phyloP scores from a whole-genome alignment of 1,284 basidiomycete species.

The Cutaneotrichosporon cavernicola region DNA sequence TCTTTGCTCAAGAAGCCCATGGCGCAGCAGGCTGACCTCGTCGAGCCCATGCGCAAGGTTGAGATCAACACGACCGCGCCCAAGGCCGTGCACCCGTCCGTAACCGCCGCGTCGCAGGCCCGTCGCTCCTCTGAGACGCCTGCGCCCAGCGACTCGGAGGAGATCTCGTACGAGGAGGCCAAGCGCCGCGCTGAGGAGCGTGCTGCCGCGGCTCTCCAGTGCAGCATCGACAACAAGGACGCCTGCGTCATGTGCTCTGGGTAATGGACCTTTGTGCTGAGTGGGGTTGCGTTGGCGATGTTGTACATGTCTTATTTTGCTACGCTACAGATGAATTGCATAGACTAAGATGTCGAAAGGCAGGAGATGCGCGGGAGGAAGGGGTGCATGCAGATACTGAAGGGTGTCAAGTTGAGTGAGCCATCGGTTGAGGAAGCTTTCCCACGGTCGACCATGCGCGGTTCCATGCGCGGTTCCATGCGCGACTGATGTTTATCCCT shows the following conservation, averaged over 20 bases:
- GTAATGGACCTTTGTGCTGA: conserved; percentile 25
- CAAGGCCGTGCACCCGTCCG: conserved; percentile 23
- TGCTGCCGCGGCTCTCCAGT: conserved; percentile 53
- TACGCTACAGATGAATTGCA: conserved; percentile 9
- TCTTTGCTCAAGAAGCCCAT: conserved; percentile 14
- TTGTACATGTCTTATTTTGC: conserved; percentile 10
- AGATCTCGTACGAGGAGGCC: conserved; percentile 55
- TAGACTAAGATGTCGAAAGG: neutral
- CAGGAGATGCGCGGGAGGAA: neutral
- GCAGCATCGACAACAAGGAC: conserved; percentile 55
- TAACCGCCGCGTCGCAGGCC: conserved; percentile 30
- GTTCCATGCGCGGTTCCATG: neutral
- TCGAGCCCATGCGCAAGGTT: conserved; percentile 45
- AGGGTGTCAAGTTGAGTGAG: neutral
- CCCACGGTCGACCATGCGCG: neutral
- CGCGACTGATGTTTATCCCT: conserved; percentile 11
- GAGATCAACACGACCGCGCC: conserved; percentile 46
- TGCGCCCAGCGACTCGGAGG: conserved; percentile 48
- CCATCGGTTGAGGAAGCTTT: neutral
- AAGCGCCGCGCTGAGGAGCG: conserved; percentile 53
- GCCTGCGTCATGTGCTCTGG: conserved; percentile 54
- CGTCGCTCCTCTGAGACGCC: conserved; percentile 31
- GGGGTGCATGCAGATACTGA: neutral
- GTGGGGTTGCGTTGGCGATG: conserved; percentile 1
- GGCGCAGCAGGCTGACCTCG: conserved; percentile 26